Percentiles rank a stretch among this genome's conserved stretches.
phyloP scores from a whole-genome alignment of 2,329 filamentous ascomycete species.

The Chaetomium sp. region DNA sequence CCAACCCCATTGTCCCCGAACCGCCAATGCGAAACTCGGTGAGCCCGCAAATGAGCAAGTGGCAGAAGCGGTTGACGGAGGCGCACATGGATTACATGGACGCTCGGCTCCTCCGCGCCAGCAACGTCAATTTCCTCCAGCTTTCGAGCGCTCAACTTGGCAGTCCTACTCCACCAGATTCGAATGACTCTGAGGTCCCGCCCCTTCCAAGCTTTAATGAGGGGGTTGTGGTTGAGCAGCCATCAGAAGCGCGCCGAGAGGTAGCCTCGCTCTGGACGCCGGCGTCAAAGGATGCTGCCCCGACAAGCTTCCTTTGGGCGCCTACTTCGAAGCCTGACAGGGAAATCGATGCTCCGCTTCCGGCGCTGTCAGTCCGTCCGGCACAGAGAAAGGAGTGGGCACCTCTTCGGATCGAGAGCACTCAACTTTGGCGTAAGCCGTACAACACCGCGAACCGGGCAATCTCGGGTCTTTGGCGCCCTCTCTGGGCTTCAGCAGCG shows the following conservation, averaged over 20 bases:
- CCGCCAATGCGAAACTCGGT: slow-evolving; percentile 38
- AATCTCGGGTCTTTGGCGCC: slow-evolving; percentile 40
- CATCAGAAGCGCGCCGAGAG: neutral
- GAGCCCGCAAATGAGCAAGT: slow-evolving; percentile 43
- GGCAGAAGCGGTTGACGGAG: slow-evolving; percentile 50
- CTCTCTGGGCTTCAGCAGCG: slow-evolving; percentile 35
- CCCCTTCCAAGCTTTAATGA: slow-evolving; percentile 11
- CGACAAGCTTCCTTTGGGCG: slow-evolving; percentile 36
- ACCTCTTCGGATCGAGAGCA: slow-evolving; percentile 44
- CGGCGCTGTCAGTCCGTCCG: slow-evolving; percentile 42
- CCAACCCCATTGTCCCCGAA: slow-evolving; percentile 35
- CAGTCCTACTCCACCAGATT: slow-evolving; percentile 59
- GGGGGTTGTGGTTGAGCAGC: slow-evolving; percentile 17
- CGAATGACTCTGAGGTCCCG: slow-evolving; percentile 45
- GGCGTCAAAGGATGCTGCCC: slow-evolving; percentile 9
- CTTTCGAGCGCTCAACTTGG: slow-evolving; percentile 44
- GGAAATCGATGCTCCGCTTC: slow-evolving; percentile 34
- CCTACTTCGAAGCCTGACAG: slow-evolving; percentile 20
- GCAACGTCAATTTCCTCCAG: slow-evolving; percentile 46
- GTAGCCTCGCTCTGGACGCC: slow-evolving; percentile 38
- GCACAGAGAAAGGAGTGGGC: slow-evolving; percentile 40
- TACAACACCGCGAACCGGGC: slow-evolving; percentile 27
- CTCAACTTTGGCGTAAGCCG: slow-evolving; percentile 46
- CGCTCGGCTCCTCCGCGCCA: slow-evolving; percentile 43
- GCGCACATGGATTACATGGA: slow-evolving; percentile 51